phyloP scores from a whole-genome alignment of 805 yeast species.

The Zygosaccharomyces siamensis region DNA sequence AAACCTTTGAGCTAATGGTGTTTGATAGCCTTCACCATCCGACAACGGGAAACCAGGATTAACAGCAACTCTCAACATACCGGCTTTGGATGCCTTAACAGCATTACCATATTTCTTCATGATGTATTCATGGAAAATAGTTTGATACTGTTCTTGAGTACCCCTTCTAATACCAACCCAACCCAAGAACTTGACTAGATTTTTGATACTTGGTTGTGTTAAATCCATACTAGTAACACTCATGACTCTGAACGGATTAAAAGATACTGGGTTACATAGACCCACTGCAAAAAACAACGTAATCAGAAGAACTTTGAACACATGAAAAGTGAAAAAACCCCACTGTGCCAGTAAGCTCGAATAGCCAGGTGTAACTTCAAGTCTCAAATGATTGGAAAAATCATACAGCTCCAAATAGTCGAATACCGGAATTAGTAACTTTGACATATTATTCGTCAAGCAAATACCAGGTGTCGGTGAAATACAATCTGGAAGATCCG shows the following conservation, averaged over 20 bases:
- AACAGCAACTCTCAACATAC: conserved; percentile 56
- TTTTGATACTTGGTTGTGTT: conserved; percentile 30
- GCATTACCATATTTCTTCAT: conserved; percentile 69
- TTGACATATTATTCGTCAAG: conserved; percentile 56
- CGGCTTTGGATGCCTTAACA: conserved; percentile 69
- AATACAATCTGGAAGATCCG: conserved; percentile 84
- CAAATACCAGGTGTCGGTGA: conserved; percentile 92
- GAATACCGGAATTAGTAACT: conserved; percentile 29
- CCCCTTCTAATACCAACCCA: conserved; percentile 93
- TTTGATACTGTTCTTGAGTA: conserved; percentile 63
- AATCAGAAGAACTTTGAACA: conserved; percentile 53
- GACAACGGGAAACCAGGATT: conserved; percentile 57
- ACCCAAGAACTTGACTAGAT: conserved; percentile 59
- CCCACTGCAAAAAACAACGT: conserved; percentile 63
- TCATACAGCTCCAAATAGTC: conserved; percentile 37
- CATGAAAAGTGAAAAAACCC: conserved; percentile 68
- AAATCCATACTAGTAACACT: conserved; percentile 33
- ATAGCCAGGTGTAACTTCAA: conserved; percentile 43
- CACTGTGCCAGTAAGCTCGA: conserved; percentile 49
- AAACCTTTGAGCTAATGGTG: conserved; percentile 44
- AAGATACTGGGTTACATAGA: conserved; percentile 65
- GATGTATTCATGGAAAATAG: conserved; percentile 57
- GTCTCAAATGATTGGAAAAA: conserved; percentile 44
- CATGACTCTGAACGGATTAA: conserved; percentile 38
- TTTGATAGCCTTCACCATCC: conserved; percentile 80